phyloP scores from a whole-genome alignment of 1,284 basidiomycete species.

The Microbotryum intermedium region DNA sequence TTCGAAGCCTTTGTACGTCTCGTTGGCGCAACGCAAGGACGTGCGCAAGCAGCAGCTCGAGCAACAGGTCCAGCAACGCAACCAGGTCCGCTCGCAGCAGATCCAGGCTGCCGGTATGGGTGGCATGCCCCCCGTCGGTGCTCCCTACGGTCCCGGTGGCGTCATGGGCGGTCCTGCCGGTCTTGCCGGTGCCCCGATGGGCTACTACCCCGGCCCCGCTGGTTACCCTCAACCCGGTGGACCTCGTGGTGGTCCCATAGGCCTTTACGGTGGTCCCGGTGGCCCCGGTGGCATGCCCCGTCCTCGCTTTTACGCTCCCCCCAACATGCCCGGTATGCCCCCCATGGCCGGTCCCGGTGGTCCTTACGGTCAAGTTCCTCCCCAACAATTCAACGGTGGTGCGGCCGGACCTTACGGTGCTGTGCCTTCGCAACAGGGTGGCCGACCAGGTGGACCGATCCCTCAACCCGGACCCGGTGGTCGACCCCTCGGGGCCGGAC shows the following conservation, averaged over 20 bases:
- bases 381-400: constrained; percentile 21
- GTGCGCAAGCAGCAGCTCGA: constrained; percentile 97
- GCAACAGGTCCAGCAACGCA: constrained; percentile 93
- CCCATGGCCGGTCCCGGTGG: constrained; percentile 45
- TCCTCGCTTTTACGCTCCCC: constrained; percentile 67
- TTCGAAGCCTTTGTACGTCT: constrained; percentile 96
- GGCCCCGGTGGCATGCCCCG: constrained; percentile 46
- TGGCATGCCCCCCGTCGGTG: constrained; percentile 23
- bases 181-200: constrained; percentile 63
- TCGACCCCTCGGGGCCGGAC: constrained; percentile 18
- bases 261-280: constrained; percentile 50
- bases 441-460: constrained; percentile 35
- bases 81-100: constrained; percentile 91
- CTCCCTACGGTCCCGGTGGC: constrained; percentile 50
- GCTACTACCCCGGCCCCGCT: constrained; percentile 73
- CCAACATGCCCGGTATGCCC: constrained; percentile 66
- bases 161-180: constrained; percentile 70
- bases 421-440: constrained; percentile 46
- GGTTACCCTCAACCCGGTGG: constrained; percentile 59
- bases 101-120: constrained; percentile 34
- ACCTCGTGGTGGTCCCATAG: constrained; percentile 26
- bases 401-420: constrained; percentile 41
- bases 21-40: constrained; percentile 96
- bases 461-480: constrained; percentile 25
- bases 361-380: constrained; percentile 45